Evolutionary conservation across 768 basidiomycete species (phyloP), one percentile per base, ranked within the genome.

Genomic region (Tulasnella sp.): DNA sequence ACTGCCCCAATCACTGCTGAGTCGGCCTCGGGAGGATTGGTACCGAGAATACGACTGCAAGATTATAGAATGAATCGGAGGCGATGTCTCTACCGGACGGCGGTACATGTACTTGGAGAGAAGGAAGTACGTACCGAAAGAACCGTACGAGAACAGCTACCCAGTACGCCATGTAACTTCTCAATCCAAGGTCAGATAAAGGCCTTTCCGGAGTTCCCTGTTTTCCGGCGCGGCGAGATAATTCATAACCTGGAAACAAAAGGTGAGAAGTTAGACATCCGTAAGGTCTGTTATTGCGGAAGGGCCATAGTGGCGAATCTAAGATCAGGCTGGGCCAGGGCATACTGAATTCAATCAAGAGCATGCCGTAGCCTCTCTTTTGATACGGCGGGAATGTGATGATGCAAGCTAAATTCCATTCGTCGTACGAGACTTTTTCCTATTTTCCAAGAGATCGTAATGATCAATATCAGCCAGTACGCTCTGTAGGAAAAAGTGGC

Each of bases 331-430:
- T 11, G 1, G 30, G 1, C 19, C 3, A 11, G 24, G n/a, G 73
- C 90, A 45, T 68, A 94, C 94, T 98, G 75, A 98, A 96, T 73
- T 99, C 94, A 63, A 98, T 97, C 78, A 99, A 78, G 24, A 98
- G 82, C 78, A 89, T 91, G 2, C 94, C 96, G 66, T 86, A 96
- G 4, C 92, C 88, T 65, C 84, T 80, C 60, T 82, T 78, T 66
- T 97, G 94, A 66, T 84, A 91, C 17, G 92, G 96, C 1, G 96
- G 96, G 43, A 99, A 80, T 5, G 87, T 89, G 65, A 98, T 84
- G 65, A 99, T 99, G 70, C 91, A 93, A 2, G 94, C 94, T 8
- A 99, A 79, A 67, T 99, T 99, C 73, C 93, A 96, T 65, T 94
- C 89, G 65, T 99, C 96, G 63, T 92, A 94, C 1, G 93, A 94